Conservation (phyloP, 192 early-diverging fungal genomes). For the Neocallimastix lanati region DNA sequence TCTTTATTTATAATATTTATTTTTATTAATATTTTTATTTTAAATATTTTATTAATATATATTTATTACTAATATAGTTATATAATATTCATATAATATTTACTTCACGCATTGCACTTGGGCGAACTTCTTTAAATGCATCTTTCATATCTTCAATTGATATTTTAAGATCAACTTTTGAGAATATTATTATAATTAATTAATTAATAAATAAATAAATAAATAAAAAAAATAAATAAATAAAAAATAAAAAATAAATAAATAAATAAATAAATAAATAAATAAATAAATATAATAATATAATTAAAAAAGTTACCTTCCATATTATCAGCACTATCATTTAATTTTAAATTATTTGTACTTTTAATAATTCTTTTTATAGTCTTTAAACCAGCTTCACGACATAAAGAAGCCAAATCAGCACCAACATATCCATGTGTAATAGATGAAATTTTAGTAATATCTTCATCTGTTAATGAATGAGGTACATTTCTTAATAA, state of each 20-base stretch:
- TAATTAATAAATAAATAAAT: not conserved
- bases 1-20: slow-evolving; percentile 10
- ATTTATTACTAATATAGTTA: not conserved
- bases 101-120: slow-evolving; percentile 74
- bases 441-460: slow-evolving; percentile 33
- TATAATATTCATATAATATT: not conserved
- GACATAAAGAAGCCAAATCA: slow-evolving; percentile 67
- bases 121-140: slow-evolving; percentile 17
- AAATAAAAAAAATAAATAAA: not conserved
- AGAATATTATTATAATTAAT: not conserved
- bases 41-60: too few relatives aligned
- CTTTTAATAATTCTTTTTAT: slow-evolving; percentile 29
- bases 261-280: slow-evolving; percentile 8
- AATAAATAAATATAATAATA: slow-evolving; percentile 33
- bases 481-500: slow-evolving; percentile 52
- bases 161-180: not conserved
- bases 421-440: slow-evolving; percentile 97
- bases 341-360: not conserved
- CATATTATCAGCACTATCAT: not conserved
- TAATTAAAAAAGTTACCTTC: slow-evolving; percentile 10
- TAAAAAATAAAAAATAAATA: too few relatives aligned
- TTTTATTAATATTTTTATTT: too few relatives aligned
- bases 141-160: not conserved
- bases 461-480: slow-evolving; percentile 30
- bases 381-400: slow-evolving; percentile 70